phyloP scores from a whole-genome alignment of 805 yeast species.

The Candida orba region DNA sequence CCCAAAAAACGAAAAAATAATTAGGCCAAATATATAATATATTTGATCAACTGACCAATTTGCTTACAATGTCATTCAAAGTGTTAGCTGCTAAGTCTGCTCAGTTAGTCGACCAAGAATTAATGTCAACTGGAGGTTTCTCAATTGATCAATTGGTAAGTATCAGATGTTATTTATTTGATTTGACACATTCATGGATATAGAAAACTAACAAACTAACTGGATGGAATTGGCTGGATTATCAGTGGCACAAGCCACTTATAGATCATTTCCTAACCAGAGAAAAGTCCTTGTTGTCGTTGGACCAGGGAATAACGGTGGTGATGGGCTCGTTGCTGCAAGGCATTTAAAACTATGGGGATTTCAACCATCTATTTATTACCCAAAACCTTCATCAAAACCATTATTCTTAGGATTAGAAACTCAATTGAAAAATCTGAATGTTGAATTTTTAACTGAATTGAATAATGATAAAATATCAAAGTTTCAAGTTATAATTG shows the following conservation, averaged over 20 bases:
- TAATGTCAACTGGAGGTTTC: conserved; percentile 80
- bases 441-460: conserved; percentile 47
- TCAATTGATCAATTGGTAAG: conserved; percentile 67
- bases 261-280: conserved; percentile 49
- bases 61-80: conserved; percentile 22
- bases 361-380: conserved; percentile 66
- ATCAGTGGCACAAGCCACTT: conserved; percentile 85
- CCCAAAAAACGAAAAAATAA: too few relatives aligned
- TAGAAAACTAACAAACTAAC: conserved; percentile 20
- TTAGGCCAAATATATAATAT: too few relatives aligned
- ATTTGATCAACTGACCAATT: too few relatives aligned
- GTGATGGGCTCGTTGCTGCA: conserved; percentile 95
- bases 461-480: conserved; percentile 25
- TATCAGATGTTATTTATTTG: not conserved
- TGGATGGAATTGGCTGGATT: conserved; percentile 94
- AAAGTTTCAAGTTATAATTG: conserved; percentile 44
- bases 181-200: too few relatives aligned
- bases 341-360: conserved; percentile 81
- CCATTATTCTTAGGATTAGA: conserved; percentile 53
- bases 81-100: conserved; percentile 49
- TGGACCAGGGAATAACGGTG: conserved; percentile 96
- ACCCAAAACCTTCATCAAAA: conserved; percentile 62
- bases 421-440: conserved; percentile 59
- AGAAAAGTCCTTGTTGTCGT: conserved; percentile 60
- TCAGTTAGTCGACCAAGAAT: conserved; percentile 70